Conservation (phyloP, 2,329 filamentous ascomycete genomes). For the Pleurostoma richardsiae region DNA sequence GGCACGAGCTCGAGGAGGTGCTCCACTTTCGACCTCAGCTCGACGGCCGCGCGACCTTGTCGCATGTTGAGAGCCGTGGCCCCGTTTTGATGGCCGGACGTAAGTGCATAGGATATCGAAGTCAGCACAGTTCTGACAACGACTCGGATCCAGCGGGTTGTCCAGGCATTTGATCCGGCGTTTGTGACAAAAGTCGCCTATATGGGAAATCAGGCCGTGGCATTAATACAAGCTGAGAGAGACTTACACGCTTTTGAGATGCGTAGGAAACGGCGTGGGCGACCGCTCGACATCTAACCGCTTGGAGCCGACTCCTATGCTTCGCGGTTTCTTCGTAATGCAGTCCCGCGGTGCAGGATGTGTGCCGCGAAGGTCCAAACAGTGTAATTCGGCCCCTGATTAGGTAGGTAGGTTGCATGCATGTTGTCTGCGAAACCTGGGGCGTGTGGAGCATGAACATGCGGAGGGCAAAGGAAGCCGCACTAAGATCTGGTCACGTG, state of each 20-base stretch:
- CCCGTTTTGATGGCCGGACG: slow-evolving; percentile 11
- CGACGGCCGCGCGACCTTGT: background rate
- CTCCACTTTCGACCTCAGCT: background rate
- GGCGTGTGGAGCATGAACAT: too few relatives aligned
- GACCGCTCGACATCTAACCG: slow-evolving; percentile 1
- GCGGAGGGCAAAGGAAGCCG: too few relatives aligned
- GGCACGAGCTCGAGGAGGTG: background rate
- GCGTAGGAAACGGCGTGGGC: slow-evolving; percentile 5
- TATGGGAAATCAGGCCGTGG: background rate
- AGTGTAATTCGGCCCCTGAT: too few relatives aligned
- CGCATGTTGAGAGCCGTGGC: slow-evolving; percentile 8
- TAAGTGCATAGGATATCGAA: slow-evolving; percentile 14
- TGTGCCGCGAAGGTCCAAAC: too few relatives aligned
- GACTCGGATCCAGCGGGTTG: slow-evolving; percentile 2
- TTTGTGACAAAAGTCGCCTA: slow-evolving; percentile 15
- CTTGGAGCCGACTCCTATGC: too few relatives aligned
- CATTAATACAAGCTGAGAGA: background rate
- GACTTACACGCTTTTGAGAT: slow-evolving; percentile 6
- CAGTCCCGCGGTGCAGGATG: too few relatives aligned
- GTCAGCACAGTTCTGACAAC: slow-evolving; percentile 15
- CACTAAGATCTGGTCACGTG: too few relatives aligned
- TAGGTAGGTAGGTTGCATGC: too few relatives aligned
- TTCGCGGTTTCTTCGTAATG: too few relatives aligned
- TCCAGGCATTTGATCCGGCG: slow-evolving; percentile 15
- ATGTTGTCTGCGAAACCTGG: too few relatives aligned